These are phyloP conservation scores for Macrolepiota fuliginosa DNA, from an alignment of 768 basidiomycete species.

Conservation along the genomic window DNA sequence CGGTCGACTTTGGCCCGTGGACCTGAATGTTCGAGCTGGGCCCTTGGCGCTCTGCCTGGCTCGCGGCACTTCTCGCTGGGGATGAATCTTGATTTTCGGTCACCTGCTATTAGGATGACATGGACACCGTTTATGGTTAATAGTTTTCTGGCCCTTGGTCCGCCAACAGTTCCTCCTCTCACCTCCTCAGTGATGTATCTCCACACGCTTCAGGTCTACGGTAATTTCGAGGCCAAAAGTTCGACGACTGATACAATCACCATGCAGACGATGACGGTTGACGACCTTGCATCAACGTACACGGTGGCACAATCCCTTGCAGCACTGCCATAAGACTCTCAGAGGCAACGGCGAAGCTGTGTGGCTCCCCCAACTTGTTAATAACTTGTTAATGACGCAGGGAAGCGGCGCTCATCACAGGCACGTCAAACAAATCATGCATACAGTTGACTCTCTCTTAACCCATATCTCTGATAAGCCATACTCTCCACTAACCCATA, in stretches of 20 bases:
- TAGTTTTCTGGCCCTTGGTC: no score
- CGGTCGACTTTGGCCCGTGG: not conserved
- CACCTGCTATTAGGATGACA: no score
- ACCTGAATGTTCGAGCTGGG: not conserved
- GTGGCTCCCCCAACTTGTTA: constrained; percentile 72
- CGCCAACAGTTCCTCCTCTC: not conserved
- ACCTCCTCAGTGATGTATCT: not conserved
- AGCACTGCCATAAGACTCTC: constrained; percentile 58
- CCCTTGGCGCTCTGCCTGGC: no score
- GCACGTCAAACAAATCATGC: constrained; percentile 31
- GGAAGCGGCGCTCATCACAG: constrained; percentile 72
- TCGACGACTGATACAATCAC: constrained; percentile 11
- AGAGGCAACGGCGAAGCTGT: constrained; percentile 67
- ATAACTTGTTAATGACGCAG: constrained; percentile 16
- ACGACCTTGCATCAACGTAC: constrained; percentile 33
- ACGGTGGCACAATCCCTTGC: constrained; percentile 36
- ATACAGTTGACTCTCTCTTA: no score
- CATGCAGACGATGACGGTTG: constrained; percentile 35
- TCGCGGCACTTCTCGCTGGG: no score
- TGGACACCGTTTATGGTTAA: not conserved
- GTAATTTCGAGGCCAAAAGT: constrained; percentile 2
- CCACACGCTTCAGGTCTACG: constrained; percentile 2
- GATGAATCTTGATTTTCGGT: no score
- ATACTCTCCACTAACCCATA: no score
- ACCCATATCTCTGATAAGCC: no score